Conservation (phyloP, 1,284 basidiomycete genomes). For the Puccinia polysora region DNA sequence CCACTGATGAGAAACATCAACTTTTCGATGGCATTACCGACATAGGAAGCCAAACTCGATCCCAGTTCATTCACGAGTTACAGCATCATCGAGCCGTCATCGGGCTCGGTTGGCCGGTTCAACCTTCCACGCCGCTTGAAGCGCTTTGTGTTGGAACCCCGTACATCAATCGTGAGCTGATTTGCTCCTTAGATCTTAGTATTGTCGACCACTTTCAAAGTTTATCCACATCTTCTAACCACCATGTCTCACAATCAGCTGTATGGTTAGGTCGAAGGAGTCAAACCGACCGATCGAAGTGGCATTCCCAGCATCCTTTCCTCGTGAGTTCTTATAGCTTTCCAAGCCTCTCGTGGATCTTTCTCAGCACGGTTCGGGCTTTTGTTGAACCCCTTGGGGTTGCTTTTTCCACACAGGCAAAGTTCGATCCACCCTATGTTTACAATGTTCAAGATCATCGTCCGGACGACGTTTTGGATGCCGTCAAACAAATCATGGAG, state of each 20-base stretch:
- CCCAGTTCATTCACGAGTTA: slow-evolving; percentile 25
- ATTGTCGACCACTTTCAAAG: not conserved
- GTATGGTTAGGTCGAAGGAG: slow-evolving; percentile 29
- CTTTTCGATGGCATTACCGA: slow-evolving; percentile 13
- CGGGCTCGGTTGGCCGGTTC: slow-evolving; percentile 36
- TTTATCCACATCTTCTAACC: not conserved
- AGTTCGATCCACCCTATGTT: slow-evolving; percentile 39
- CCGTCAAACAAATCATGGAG: slow-evolving; percentile 13
- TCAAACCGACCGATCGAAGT: slow-evolving; percentile 33
- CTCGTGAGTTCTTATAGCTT: slow-evolving; percentile 9
- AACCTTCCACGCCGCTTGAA: slow-evolving; percentile 36
- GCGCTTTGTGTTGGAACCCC: slow-evolving; percentile 41
- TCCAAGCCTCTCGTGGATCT: not conserved
- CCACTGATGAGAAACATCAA: not conserved
- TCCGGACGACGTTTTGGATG: slow-evolving; percentile 6
- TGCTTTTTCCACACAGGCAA: not conserved
- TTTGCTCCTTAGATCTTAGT: not conserved
- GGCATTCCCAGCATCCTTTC: slow-evolving; percentile 41
- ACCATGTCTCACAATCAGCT: not conserved
- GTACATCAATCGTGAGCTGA: slow-evolving; percentile 29
- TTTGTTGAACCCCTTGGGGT: too few relatives aligned
- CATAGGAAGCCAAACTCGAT: slow-evolving; percentile 10
- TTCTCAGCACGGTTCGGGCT: too few relatives aligned
- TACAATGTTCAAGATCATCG: slow-evolving; percentile 41
- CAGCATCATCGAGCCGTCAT: slow-evolving; percentile 33